Percentiles rank a stretch among this genome's conserved stretches.
These are phyloP conservation scores for Microstegium vimineum DNA, from an alignment of 176 grass and related monocot genomes.

Conservation along the genomic window DNA sequence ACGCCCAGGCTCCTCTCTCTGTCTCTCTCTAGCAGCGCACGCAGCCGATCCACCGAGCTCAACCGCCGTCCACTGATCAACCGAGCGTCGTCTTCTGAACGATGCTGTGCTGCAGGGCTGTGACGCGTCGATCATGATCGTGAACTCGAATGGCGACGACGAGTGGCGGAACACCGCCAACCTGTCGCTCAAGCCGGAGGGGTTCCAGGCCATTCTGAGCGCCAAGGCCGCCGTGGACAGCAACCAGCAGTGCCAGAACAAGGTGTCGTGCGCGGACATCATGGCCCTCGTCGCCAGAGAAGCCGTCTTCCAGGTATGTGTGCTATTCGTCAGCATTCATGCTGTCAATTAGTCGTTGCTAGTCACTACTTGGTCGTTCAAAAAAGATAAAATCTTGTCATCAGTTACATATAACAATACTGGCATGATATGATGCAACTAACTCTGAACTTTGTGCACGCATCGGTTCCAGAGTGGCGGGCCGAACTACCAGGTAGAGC, in stretches of 20 bases:
- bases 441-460: not conserved
- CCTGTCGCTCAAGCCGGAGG: conserved; percentile 37
- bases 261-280: conserved; percentile 57
- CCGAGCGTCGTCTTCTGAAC: not conserved
- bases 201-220: conserved; percentile 27
- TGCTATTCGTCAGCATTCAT: not conserved
- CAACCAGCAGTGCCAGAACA: conserved; percentile 39
- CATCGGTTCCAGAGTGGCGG: conserved; percentile 40
- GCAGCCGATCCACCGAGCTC: too few species aligned
- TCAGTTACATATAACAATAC: not conserved
- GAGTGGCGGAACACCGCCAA: conserved; percentile 40
- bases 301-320: not conserved
- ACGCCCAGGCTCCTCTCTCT: not conserved
- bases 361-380: not conserved
- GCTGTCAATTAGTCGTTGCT: not conserved
- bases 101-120: conserved; percentile 29
- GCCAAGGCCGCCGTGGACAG: conserved; percentile 56
- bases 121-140: conserved; percentile 53
- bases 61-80: too few species aligned
- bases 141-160: conserved; percentile 43
- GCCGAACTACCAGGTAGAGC: conserved; percentile 45
- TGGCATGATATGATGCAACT: not conserved
- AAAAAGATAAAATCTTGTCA: not conserved
- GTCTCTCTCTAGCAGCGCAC: too few species aligned
- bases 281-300: conserved; percentile 46